Evolutionary conservation across 345 rosid genomes (phyloP), one percentile per base, ranked within the genome.

Genomic region (Excoecaria cochinchinensis): DNA sequence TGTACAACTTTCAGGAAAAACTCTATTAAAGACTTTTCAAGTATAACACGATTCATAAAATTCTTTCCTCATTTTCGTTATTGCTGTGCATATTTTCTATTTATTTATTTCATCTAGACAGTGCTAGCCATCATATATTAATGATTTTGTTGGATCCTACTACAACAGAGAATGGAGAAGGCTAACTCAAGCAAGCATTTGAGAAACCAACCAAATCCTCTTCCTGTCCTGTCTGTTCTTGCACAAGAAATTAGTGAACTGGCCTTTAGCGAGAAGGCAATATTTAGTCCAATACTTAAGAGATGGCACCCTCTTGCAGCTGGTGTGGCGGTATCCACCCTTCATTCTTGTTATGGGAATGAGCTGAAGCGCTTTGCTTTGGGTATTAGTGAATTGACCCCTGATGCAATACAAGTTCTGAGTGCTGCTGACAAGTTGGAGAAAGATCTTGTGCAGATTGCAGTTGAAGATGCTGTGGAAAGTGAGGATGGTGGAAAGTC

Each of bases 401-500:
- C 98, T 3, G 97, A 91, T 77, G 92, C 91, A 13, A 96, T 95
- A 38, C 92, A 91, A 82, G 89, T 91, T 46, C 74, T 95, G 85
- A 88, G 94, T 76, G 95, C 94, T 46, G 99, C 98, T 42, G 97
- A 95, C 89, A 95, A 92, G 78, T 84, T 95, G 82, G 99, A 95
- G 86, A 85, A 92, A 79, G 97, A 92, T 92, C 97, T 95, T 42
- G 99, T 95, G 67, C 99, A 92, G 86, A 92, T 95, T 67, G 99
- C 98, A 16, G 99, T 95, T 36, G 97, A 91, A 85, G 99, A 95
- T 86, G 85, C 98, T 17, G 99, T 95, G 69, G 93, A 95, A 77
- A 90, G 99, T 79, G 99, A 95, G 60, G 99, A 95, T 80, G 99
- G 99, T 70, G 99, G 99, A 69, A 95, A 95, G 85, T 94, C 94